phyloP scores from a whole-genome alignment of 83 land plant species.

The Picea abies region DNA sequence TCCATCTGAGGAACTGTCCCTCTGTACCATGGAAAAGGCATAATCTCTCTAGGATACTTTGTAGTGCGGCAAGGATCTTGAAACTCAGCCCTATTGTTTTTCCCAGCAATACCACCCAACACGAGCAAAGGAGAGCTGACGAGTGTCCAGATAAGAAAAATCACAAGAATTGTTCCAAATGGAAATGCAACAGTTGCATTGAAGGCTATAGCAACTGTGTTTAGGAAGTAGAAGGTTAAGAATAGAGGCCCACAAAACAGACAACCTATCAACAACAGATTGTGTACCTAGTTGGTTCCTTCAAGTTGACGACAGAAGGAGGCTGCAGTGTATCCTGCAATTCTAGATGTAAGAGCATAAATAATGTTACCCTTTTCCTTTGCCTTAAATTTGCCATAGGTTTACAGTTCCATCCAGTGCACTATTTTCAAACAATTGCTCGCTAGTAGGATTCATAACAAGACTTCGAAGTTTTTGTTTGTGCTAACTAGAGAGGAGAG shows the following conservation, averaged over 20 bases:
- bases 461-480: too few species aligned
- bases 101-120: conserved; percentile 53
- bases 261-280: too few species aligned
- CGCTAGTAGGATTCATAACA: too few species aligned
- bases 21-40: conserved; percentile 50
- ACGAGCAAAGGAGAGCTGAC: conserved; percentile 41
- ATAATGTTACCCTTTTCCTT: too few species aligned
- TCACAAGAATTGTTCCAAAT: conserved; percentile 48
- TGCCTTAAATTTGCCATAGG: too few species aligned
- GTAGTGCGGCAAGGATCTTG: conserved; percentile 52
- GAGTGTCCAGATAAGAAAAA: conserved; percentile 38
- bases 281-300: conserved; percentile 44
- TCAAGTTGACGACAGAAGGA: conserved; percentile 55
- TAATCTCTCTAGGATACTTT: conserved; percentile 56
- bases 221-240: conserved; percentile 28
- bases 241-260: background rate
- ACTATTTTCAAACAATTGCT: too few species aligned
- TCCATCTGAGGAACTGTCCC: conserved; percentile 50
- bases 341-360: conserved; percentile 28
- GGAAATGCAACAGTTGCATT: conserved; percentile 59
- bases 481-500: too few species aligned
- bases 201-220: conserved; percentile 39
- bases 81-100: conserved; percentile 45
- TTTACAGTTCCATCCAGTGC: too few species aligned
- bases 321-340: conserved; percentile 55